A percentile compares a stretch with the other conserved stretches of the same genome.
Conservation (phyloP, 768 basidiomycete species). For the Auriscalpium vulgare region DNA sequence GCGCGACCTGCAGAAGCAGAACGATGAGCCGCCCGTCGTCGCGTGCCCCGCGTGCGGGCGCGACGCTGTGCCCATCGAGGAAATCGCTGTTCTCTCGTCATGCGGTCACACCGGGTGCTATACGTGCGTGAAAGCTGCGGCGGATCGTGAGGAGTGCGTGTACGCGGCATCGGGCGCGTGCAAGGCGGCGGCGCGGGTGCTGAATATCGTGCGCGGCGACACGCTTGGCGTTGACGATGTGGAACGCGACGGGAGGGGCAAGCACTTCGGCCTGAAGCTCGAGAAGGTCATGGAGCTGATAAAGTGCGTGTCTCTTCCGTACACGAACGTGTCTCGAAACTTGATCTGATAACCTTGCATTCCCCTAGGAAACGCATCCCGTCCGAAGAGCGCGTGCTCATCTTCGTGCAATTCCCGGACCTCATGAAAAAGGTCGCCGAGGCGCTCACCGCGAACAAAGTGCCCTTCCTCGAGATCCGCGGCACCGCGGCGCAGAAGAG, state of each 20-base stretch:
- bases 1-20: constrained; percentile 77
- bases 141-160: constrained; percentile 77
- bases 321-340: not conserved
- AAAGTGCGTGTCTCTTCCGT: constrained; percentile 41
- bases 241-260: constrained; percentile 60
- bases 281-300: constrained; percentile 71
- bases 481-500: constrained; percentile 72
- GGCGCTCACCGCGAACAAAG: constrained; percentile 62
- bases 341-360: not conserved
- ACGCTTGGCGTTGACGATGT: constrained; percentile 77
- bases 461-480: constrained; percentile 74
- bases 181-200: constrained; percentile 67
- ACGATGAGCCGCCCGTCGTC: constrained; percentile 47
- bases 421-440: constrained; percentile 87
- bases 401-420: constrained; percentile 96
- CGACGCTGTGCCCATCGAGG: constrained; percentile 47
- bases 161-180: constrained; percentile 63
- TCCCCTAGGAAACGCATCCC: constrained; percentile 52
- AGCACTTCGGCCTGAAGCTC: constrained; percentile 77
- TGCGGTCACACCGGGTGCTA: constrained; percentile 88
- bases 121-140: constrained; percentile 62
- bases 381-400: constrained; percentile 72
- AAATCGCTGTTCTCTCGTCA: constrained; percentile 81
- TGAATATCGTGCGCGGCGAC: constrained; percentile 78
- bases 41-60: constrained; percentile 57